A percentile compares a stretch with the other conserved stretches of the same genome.
These are phyloP conservation scores for Cymbopogon flexuosus DNA, from an alignment of 202 grass and related monocot species.

Conservation along the genomic window DNA sequence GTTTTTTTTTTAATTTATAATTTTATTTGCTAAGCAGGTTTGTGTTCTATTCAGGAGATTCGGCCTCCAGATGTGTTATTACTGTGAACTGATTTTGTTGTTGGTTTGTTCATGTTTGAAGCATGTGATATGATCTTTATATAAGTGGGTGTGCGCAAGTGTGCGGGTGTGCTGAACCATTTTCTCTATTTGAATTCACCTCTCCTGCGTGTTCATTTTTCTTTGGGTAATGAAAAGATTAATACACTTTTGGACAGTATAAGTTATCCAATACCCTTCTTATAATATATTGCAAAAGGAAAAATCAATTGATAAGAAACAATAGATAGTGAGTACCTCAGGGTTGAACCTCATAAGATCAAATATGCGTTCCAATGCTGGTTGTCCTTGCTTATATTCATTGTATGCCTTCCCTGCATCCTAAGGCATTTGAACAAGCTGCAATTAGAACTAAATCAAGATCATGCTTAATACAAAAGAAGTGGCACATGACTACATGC, in stretches of 20 bases:
- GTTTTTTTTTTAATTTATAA: not conserved
- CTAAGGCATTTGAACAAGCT: slow-evolving; percentile 35
- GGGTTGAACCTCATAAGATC: slow-evolving; percentile 61
- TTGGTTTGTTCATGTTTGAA: not conserved
- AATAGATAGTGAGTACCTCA: slow-evolving; percentile 45
- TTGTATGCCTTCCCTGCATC: slow-evolving; percentile 76
- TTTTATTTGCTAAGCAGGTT: not conserved
- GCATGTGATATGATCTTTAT: not conserved
- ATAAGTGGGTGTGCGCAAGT: not conserved
- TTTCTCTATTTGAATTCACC: not conserved
- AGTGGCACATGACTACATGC: not conserved
- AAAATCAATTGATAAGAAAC: slow-evolving; percentile 5
- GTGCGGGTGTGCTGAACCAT: not conserved
- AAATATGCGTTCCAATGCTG: slow-evolving; percentile 70
- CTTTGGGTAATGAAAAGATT: not conserved
- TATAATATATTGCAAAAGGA: not conserved
- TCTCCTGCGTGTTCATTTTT: not conserved
- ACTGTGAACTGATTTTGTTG: not conserved
- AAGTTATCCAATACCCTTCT: not conserved
- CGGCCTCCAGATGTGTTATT: not conserved
- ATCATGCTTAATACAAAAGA: not conserved
- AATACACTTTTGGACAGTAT: not conserved
- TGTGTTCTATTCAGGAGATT: not conserved
- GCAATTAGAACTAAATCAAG: slow-evolving; percentile 24
- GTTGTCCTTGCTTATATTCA: slow-evolving; percentile 82